phyloP scores from a whole-genome alignment of 2,329 filamentous ascomycete species.

The Neonectria faginata region DNA sequence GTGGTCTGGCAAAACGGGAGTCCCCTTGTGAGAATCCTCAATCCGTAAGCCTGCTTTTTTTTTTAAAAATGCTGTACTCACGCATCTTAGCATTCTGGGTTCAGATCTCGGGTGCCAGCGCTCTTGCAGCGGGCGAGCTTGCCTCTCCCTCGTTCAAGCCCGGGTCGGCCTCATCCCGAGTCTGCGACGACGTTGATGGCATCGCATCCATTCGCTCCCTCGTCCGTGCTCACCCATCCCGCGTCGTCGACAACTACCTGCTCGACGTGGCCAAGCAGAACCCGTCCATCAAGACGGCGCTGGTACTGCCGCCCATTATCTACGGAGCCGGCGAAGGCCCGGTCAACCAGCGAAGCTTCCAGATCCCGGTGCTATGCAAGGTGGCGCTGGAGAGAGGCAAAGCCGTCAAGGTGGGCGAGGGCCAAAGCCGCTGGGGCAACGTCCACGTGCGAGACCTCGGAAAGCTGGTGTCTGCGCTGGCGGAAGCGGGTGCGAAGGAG shows the following conservation, averaged over 20 bases:
- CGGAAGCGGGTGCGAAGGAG: conserved; percentile 45
- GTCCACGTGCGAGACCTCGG: conserved; percentile 52
- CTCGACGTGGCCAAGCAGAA: conserved; percentile 45
- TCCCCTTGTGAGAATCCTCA: conserved; percentile 14
- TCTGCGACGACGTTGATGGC: conserved; percentile 53
- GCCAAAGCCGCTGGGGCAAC: conserved; percentile 51
- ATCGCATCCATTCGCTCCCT: conserved; percentile 41
- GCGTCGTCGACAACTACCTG: conserved; percentile 54
- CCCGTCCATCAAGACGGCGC: conserved; percentile 49
- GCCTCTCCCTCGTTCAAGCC: conserved; percentile 45
- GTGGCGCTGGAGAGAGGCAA: conserved; percentile 49
- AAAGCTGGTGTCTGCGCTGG: conserved; percentile 45
- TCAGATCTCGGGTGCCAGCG: conserved; percentile 55
- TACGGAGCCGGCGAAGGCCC: conserved; percentile 55
- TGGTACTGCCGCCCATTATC: conserved; percentile 53
- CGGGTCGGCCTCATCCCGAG: conserved; percentile 44
- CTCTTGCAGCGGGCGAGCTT: conserved; percentile 50
- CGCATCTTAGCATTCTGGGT: conserved; percentile 38
- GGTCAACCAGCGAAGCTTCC: conserved; percentile 55
- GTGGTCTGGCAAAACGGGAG: conserved; percentile 38
- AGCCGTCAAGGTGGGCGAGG: conserved; percentile 50
- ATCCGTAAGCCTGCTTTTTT: neutral
- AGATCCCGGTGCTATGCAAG: conserved; percentile 53
- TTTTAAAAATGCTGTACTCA: neutral
- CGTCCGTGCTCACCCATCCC: conserved; percentile 42